Evolutionary conservation across 1,139 yeast genomes (phyloP).

Genomic region (Suhomyces yuchorum): DNA sequence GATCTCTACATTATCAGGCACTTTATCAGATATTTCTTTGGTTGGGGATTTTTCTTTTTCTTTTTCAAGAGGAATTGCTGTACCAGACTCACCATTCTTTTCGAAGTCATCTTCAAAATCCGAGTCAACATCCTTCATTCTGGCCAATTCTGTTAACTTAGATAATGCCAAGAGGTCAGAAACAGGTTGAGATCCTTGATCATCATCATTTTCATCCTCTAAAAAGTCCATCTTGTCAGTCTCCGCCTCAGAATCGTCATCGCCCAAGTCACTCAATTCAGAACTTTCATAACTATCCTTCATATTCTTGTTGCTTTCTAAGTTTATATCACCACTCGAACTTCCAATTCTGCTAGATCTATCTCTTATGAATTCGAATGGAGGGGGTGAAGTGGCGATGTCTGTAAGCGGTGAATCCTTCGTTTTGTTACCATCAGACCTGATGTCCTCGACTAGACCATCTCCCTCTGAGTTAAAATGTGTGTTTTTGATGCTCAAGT

Average conservation of each 20-base stretch:
- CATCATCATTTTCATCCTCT: conserved; percentile 37
- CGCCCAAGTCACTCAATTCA: conserved; percentile 60
- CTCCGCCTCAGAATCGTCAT: conserved; percentile 74
- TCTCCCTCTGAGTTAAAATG: background rate
- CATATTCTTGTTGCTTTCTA: conserved; percentile 1
- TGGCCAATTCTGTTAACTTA: conserved; percentile 44
- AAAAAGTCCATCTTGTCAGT: conserved; percentile 72
- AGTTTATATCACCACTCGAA: background rate
- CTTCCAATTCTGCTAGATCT: conserved; percentile 8
- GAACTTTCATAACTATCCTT: conserved; percentile 43
- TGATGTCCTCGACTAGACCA: background rate
- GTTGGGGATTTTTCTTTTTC: background rate
- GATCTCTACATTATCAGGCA: background rate
- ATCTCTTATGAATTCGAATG: conserved; percentile 28
- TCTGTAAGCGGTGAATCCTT: conserved; percentile 43
- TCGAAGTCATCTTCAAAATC: conserved; percentile 23
- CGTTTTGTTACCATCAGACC: conserved; percentile 12
- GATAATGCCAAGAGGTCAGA: conserved; percentile 46
- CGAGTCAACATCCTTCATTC: conserved; percentile 42
- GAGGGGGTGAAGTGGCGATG: conserved; percentile 44
- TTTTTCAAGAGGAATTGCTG: background rate
- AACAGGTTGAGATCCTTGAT: conserved; percentile 24
- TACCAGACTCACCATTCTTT: background rate
- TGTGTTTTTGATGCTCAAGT: background rate
- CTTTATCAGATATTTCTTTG: conserved; percentile 6